Evolutionary conservation across 2,329 filamentous ascomycete species (phyloP).

Genomic region (Talaromyces sp.): DNA sequence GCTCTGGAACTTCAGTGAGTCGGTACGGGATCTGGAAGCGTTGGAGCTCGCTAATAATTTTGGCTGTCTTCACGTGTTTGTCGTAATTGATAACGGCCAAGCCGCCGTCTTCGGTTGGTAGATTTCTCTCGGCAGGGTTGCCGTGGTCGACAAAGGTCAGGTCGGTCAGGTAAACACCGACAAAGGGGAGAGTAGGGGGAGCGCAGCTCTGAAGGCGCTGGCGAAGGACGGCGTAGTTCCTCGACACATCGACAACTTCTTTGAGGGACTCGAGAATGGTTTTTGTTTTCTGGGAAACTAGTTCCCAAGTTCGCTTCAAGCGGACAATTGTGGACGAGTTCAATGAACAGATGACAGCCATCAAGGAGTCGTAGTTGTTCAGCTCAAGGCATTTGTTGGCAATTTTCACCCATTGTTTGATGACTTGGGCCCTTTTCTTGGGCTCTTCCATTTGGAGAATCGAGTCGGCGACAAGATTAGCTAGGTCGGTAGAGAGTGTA

Average conservation of each 20-base stretch:
- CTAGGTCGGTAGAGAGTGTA: conserved; percentile 82
- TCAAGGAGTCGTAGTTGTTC: conserved; percentile 92
- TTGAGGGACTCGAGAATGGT: conserved; percentile 72
- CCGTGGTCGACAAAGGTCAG: conserved; percentile 94
- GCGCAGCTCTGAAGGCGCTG: conserved; percentile 78
- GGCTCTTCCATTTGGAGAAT: conserved; percentile 83
- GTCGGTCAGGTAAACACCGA: conserved; percentile 94
- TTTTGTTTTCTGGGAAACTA: conserved; percentile 77
- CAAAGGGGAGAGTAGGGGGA: conserved; percentile 87
- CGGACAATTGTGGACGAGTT: conserved; percentile 88
- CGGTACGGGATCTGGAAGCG: conserved; percentile 93
- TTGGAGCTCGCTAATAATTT: conserved; percentile 92
- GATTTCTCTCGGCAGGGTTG: conserved; percentile 77
- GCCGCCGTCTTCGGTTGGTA: conserved; percentile 59
- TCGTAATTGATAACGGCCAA: conserved; percentile 93
- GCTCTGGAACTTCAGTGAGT: conserved; percentile 73
- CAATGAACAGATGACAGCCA: conserved; percentile 93
- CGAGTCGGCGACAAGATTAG: conserved; percentile 87
- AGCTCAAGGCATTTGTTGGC: conserved; percentile 79
- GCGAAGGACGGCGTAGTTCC: conserved; percentile 85
- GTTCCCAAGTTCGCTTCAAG: conserved; percentile 86
- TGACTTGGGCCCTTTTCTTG: conserved; percentile 82
- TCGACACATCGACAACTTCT: conserved; percentile 78
- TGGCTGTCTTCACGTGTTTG: conserved; percentile 90
- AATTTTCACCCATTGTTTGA: conserved; percentile 99